Evolutionary conservation across 2,329 filamentous ascomycete genomes (phyloP).

Genomic region (Ophiostoma fasciatum): DNA sequence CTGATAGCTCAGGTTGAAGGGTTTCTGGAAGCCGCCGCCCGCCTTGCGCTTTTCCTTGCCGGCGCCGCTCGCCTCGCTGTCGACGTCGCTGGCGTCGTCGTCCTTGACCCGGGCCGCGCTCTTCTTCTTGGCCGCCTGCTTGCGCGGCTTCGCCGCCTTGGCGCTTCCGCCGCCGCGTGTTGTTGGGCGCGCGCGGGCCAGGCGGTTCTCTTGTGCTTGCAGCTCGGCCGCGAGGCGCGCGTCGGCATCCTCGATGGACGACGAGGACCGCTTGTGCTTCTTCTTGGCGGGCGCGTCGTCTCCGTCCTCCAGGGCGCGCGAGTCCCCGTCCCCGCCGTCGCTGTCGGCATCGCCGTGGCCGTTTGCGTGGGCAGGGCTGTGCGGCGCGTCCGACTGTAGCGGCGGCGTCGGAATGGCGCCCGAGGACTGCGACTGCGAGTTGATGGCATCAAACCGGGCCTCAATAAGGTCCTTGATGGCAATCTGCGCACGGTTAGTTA

Average conservation of each 20-base stretch:
- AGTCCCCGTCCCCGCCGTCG: conserved; percentile 12
- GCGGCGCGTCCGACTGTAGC: conserved; percentile 17
- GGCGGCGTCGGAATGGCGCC: conserved; percentile 33
- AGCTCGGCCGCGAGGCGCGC: conserved; percentile 75
- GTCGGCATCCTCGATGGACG: conserved; percentile 56
- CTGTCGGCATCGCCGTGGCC: conserved; percentile 19
- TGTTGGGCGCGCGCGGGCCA: conserved; percentile 47
- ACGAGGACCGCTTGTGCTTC: conserved; percentile 51
- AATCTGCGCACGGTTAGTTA: conserved; percentile 35
- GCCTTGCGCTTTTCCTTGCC: conserved; percentile 63
- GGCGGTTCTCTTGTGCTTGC: conserved; percentile 80
- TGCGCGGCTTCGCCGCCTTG: conserved; percentile 38
- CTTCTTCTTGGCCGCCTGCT: conserved; percentile 57
- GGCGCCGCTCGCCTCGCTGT: conserved; percentile 36
- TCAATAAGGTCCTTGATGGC: conserved; percentile 60
- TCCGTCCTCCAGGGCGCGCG: conserved; percentile 16
- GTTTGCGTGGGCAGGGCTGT: conserved; percentile 11
- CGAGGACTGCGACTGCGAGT: conserved; percentile 28
- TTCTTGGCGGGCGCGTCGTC: conserved; percentile 36
- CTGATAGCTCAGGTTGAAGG: conserved; percentile 57
- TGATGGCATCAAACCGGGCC: conserved; percentile 57
- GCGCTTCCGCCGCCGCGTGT: conserved; percentile 60
- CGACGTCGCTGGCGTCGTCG: conserved; percentile 61
- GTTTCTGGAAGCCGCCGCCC: conserved; percentile 86
- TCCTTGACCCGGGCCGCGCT: conserved; percentile 59